Evolutionary conservation across 345 rosid genomes (phyloP).

Genomic region (Salix udensis): DNA sequence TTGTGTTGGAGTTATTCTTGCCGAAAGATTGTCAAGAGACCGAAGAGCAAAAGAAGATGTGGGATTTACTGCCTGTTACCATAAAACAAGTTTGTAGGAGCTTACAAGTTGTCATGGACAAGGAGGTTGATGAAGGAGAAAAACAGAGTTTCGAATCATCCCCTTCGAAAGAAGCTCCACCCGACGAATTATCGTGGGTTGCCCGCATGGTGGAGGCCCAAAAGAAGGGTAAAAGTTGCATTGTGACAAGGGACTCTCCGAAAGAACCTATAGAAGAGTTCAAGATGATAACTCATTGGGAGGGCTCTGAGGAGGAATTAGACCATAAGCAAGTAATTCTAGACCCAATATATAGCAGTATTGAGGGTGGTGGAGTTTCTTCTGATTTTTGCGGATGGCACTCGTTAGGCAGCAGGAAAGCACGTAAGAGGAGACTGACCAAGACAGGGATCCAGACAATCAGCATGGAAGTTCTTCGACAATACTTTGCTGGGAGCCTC

Average conservation of each 20-base stretch:
- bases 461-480: slow-evolving; percentile 79
- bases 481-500: slow-evolving; percentile 91
- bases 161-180: slow-evolving; percentile 32
- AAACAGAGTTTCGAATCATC: slow-evolving; percentile 25
- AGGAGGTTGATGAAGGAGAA: slow-evolving; percentile 41
- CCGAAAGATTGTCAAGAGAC: slow-evolving; percentile 47
- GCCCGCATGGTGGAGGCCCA: slow-evolving; percentile 50
- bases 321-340: slow-evolving; percentile 23
- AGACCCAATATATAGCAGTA: slow-evolving; percentile 25
- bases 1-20: slow-evolving; percentile 71
- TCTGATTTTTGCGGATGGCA: slow-evolving; percentile 24
- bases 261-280: slow-evolving; percentile 58
- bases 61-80: slow-evolving; percentile 37
- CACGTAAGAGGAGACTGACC: slow-evolving; percentile 59
- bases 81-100: slow-evolving; percentile 48
- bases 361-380: slow-evolving; percentile 30
- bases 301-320: slow-evolving; percentile 30
- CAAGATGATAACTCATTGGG: slow-evolving; percentile 44
- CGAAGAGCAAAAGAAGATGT: slow-evolving; percentile 41
- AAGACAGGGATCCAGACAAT: slow-evolving; percentile 73
- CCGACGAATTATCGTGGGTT: slow-evolving; percentile 52
- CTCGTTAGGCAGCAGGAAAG: slow-evolving; percentile 38
- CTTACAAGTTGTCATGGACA: slow-evolving; percentile 40
- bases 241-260: slow-evolving; percentile 55
- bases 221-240: slow-evolving; percentile 49